Conservation (phyloP, 306 rosid genomes). For the Cicer bijugum region DNA sequence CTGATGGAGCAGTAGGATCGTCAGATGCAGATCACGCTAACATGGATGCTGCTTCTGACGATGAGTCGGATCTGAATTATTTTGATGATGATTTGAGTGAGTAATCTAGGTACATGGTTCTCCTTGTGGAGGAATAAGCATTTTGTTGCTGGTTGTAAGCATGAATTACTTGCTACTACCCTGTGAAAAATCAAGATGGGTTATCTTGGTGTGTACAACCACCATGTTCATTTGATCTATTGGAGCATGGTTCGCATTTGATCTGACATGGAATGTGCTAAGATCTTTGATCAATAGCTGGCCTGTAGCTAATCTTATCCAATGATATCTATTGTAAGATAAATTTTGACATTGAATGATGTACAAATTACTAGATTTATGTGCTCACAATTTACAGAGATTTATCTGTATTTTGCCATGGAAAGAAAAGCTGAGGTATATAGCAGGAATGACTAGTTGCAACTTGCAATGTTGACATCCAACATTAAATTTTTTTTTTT, state of each 20-base stretch:
- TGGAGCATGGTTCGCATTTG: neutral
- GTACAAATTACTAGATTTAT: slow-evolving; percentile 22
- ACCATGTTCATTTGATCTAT: slow-evolving; percentile 30
- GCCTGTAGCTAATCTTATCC: slow-evolving; percentile 18
- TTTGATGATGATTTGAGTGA: slow-evolving; percentile 76
- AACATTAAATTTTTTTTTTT: neutral
- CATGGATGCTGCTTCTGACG: slow-evolving; percentile 62
- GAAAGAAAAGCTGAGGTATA: neutral
- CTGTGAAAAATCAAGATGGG: slow-evolving; percentile 36
- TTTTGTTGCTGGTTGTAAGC: neutral
- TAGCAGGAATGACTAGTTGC: neutral
- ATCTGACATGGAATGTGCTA: neutral
- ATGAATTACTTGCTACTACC: slow-evolving; percentile 21
- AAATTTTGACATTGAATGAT: slow-evolving; percentile 20
- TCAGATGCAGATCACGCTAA: slow-evolving; percentile 53
- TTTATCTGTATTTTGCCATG: neutral
- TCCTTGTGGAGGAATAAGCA: slow-evolving; percentile 32
- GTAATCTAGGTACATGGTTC: slow-evolving; percentile 43
- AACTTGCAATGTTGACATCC: neutral
- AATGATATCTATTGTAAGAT: slow-evolving; percentile 37
- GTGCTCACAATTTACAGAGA: slow-evolving; percentile 25
- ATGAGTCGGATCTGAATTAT: slow-evolving; percentile 76
- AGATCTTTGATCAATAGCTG: neutral
- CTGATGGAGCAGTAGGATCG: slow-evolving; percentile 55
- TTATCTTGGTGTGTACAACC: neutral